Evolutionary conservation across 768 basidiomycete genomes (phyloP).

Genomic region (Tephrocybe rancida): DNA sequence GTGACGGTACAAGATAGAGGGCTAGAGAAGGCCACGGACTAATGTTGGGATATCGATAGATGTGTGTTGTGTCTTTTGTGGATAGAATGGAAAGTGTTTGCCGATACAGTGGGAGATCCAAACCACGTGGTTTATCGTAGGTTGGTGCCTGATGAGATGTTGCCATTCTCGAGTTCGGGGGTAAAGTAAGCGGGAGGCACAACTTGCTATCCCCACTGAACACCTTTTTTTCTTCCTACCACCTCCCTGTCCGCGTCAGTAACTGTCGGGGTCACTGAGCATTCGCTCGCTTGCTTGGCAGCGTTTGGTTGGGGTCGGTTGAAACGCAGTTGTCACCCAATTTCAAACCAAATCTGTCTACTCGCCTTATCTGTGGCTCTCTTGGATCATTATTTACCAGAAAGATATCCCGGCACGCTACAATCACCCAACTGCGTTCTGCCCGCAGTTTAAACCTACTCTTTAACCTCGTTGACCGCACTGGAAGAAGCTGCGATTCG

Average conservation of each 20-base stretch:
- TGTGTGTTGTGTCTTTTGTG: too few species aligned
- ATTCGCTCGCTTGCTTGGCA: too few species aligned
- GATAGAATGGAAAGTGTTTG: too few species aligned
- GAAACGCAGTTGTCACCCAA: not conserved
- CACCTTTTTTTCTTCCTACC: not conserved
- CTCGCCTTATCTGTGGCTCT: slow-evolving; percentile 7
- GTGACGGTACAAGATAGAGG: not conserved
- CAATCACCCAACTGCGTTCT: not conserved
- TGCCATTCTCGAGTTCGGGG: slow-evolving; percentile 5
- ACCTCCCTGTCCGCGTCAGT: not conserved
- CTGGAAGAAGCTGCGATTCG: slow-evolving; percentile 28
- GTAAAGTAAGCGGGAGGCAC: slow-evolving; percentile 15
- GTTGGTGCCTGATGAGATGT: slow-evolving; percentile 14
- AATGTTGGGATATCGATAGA: not conserved
- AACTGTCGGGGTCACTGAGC: not conserved
- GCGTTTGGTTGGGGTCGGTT: not conserved
- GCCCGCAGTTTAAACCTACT: not conserved
- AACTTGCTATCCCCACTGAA: slow-evolving; percentile 11
- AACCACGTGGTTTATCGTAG: slow-evolving; percentile 8
- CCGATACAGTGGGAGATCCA: not conserved
- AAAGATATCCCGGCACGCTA: not conserved
- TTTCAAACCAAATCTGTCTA: not conserved
- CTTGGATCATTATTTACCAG: not conserved
- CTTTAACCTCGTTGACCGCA: slow-evolving; percentile 10
- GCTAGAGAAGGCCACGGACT: not conserved